These are phyloP conservation scores for Puccinia hordei DNA, from an alignment of 1,284 basidiomycete species.

Conservation along the genomic window DNA sequence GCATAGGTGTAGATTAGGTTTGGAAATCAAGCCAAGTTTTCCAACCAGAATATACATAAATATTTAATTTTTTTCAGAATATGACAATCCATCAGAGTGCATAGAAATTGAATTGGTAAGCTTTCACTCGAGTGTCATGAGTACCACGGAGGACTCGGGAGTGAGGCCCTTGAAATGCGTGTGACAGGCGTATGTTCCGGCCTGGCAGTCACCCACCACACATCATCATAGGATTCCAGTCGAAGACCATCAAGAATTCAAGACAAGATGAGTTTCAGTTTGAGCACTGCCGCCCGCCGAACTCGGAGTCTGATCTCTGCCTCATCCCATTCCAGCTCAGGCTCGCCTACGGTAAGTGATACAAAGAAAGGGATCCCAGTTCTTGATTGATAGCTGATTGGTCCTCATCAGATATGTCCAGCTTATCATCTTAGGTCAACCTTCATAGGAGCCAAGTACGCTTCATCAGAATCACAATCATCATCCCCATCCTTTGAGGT, in stretches of 20 bases:
- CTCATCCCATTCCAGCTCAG: background rate
- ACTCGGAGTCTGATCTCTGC: background rate
- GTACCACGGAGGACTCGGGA: no score
- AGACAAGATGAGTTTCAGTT: background rate
- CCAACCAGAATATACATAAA: no score
- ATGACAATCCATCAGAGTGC: no score
- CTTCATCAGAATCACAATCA: slow-evolving; percentile 7
- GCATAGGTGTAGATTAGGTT: no score
- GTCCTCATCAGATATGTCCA: background rate
- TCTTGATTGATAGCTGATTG: background rate
- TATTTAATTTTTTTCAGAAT: no score
- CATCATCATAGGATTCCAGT: no score
- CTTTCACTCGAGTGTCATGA: no score
- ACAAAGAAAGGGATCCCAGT: background rate
- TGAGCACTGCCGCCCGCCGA: background rate
- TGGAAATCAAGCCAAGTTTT: no score
- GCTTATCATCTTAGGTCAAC: background rate
- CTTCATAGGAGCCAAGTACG: background rate
- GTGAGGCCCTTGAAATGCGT: no score
- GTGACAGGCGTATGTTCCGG: no score
- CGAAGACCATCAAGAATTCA: background rate
- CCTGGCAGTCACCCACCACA: no score
- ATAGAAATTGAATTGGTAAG: no score
- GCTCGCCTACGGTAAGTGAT: background rate
- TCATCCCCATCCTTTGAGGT: background rate